Conservation (phyloP, 306 rosid species). For the Vachellia collinsii region DNA sequence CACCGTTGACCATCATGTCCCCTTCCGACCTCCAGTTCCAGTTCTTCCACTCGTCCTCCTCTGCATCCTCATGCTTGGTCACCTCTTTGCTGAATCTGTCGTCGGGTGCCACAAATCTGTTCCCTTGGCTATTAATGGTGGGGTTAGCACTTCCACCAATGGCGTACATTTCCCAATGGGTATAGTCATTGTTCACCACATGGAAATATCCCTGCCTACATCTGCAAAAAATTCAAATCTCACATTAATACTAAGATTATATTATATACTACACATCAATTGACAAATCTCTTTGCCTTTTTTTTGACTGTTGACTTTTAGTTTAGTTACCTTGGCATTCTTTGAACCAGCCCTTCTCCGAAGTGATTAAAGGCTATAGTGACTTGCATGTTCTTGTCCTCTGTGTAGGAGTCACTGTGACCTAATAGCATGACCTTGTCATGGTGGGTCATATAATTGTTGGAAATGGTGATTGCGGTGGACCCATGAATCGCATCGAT, state of each 20-base stretch:
- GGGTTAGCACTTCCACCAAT: conserved; percentile 97
- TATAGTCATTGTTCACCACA: conserved; percentile 99
- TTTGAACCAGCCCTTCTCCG: conserved; percentile 94
- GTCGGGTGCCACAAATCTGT: conserved; percentile 84
- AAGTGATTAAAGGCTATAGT: conserved; percentile 96
- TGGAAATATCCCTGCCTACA: conserved; percentile 98
- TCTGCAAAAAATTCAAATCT: conserved; percentile 42
- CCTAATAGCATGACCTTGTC: conserved; percentile 96
- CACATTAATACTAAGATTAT: too few species aligned
- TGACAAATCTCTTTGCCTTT: neutral
- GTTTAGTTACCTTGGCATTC: conserved; percentile 85
- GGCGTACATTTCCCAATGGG: conserved; percentile 99
- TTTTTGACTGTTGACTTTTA: neutral
- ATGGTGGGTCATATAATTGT: conserved; percentile 96
- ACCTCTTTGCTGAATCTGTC: conserved; percentile 92
- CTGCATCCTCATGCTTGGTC: conserved; percentile 96
- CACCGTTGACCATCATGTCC: conserved; percentile 77
- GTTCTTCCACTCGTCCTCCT: conserved; percentile 73
- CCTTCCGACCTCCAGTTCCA: conserved; percentile 99
- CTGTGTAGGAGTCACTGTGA: conserved; percentile 79
- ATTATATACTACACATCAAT: too few species aligned
- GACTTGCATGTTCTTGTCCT: conserved; percentile 93
- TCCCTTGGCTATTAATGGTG: conserved; percentile 97
- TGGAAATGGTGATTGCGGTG: conserved; percentile 80
- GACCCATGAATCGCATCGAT: conserved; percentile 93